Percentiles rank a stretch among this genome's conserved stretches.
phyloP scores from a whole-genome alignment of 2,329 filamentous ascomycete species.

The Phaeophleospora eucalypticola region DNA sequence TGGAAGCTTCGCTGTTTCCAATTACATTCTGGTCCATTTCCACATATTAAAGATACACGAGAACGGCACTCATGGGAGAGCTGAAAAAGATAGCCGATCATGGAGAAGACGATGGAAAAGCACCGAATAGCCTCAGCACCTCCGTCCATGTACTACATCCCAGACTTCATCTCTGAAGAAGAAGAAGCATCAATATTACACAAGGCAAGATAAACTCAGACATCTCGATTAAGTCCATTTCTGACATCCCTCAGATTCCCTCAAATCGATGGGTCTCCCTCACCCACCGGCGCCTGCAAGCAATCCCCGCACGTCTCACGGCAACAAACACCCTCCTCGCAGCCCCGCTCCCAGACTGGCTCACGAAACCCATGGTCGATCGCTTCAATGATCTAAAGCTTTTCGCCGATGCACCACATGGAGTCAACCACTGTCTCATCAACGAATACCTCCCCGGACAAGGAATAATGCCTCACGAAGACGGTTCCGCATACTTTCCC shows the following conservation, averaged over 20 bases:
- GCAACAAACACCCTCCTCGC: slow-evolving; percentile 70
- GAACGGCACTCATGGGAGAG: neutral
- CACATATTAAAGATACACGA: neutral
- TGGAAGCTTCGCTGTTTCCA: too few species aligned
- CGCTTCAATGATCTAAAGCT: slow-evolving; percentile 49
- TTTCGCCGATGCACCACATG: slow-evolving; percentile 66
- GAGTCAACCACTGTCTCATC: slow-evolving; percentile 85
- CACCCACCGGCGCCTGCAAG: slow-evolving; percentile 83
- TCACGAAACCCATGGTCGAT: slow-evolving; percentile 64
- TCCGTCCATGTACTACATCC: slow-evolving; percentile 72
- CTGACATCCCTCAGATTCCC: too few species aligned
- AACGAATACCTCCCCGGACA: slow-evolving; percentile 87
- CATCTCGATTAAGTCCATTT: too few species aligned
- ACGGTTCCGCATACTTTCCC: slow-evolving; percentile 80
- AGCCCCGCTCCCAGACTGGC: slow-evolving; percentile 68
- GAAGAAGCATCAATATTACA: slow-evolving; percentile 69
- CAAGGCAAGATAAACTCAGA: too few species aligned
- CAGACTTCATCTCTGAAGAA: slow-evolving; percentile 72
- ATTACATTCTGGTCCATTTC: neutral
- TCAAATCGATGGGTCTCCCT: slow-evolving; percentile 73
- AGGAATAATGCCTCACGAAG: slow-evolving; percentile 97
- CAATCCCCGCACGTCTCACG: slow-evolving; percentile 80
- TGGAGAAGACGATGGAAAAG: slow-evolving; percentile 10
- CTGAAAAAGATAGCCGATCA: neutral
- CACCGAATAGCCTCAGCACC: slow-evolving; percentile 18